Evolutionary conservation across 495 filamentous ascomycete species (phyloP), one percentile per base, ranked within the genome.

Genomic region (Astrothelium macrocarpum): DNA sequence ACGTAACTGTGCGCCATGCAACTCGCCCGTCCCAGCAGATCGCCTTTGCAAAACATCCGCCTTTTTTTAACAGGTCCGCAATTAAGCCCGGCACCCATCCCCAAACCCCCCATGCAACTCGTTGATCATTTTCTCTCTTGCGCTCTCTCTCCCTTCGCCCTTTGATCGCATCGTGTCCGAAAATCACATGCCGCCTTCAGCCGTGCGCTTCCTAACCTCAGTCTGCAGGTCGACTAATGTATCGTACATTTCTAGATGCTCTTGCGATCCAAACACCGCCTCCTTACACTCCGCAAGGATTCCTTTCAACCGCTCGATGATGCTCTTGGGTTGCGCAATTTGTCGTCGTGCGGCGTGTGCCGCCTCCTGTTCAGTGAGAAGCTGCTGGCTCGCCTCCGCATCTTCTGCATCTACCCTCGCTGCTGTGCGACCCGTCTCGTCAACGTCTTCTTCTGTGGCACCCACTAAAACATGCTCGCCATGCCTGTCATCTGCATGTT

Each of bases 211-310:
- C 64, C 70, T 67, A 12, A 75, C 32, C 34, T 75, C 70, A 60
- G 72, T 72, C 53, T 74, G 49, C 29, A 71, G 62, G 2, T 56
- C 49, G 23, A 25, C 49, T 16, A 56, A 29, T 28, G 49, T 56
- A 60, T 76, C 74, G 59, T 76, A 71, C 61, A 72, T 49, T 64
- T 73, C 70, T 56, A 71, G 34, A 65, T 72, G 71, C 56, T 76
- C 72, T 45, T 70, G 66, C 9, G 60, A 32, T 1, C 71, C 69
- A 36, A 76, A 59, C 46, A 73, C 61, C 63, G 72, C 42, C 31
- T 68, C 63, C 39, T 46, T 64, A 29, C 66, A 66, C 59, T 70
- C 69, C 14, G 62, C 42, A 11, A 71, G n/a, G 1, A 71, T 62
- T n/a, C 62, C 45, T 14, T 43, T 63, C 45, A 63, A 29, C 18